Evolutionary conservation across 148 eudicot species (phyloP), one percentile per base, ranked within the genome.

Genomic region (Rhododendron mucronatum): DNA sequence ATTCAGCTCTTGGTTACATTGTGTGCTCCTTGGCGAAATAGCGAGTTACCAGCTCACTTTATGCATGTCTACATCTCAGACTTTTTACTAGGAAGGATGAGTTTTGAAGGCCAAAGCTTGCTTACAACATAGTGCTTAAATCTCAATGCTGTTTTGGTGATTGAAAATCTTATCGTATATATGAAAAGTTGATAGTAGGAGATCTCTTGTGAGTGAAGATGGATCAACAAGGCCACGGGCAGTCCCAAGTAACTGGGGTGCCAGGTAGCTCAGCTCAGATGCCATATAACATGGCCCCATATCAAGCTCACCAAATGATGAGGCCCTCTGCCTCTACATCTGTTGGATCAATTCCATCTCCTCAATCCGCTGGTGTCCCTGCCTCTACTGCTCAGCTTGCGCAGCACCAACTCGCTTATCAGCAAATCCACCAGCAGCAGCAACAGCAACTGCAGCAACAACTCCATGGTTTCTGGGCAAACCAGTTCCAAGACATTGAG

Each of bases 151-250:
- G 2, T 77, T 77, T n/a, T 10, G 23, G 48, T 77, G 21, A 16
- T 77, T 18, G 50, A 41, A 77, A 39, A 77, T 21, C 55, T 44
- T 83, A n/a, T 73, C 4, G 1, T 69, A 23, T 86, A 7, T 45
- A 37, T 47, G 50, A 9, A 47, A 47, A 47, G 50, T 47, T 9
- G 50, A 47, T 47, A 9, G 50, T 47, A 74, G 84, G 73, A n/a
- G 50, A 71, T 37, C 41, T 50, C n/a, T 28, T 15, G 48, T 3
- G 63, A 50, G 74, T 88, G 4, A 76, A 65, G 84, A 90, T 90
- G 92, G 92, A 90, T 84, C 92, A 90, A 48, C 92, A 90, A 90
- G 92, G 89, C 57, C 90, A 90, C 61, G 91, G 92, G 20, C 91
- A 87, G 82, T 63, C 90, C 55, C 89, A 77, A 76, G 86, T 85